Conservation (phyloP, 164 flowering plant genomes). For the Malania oleifera region DNA sequence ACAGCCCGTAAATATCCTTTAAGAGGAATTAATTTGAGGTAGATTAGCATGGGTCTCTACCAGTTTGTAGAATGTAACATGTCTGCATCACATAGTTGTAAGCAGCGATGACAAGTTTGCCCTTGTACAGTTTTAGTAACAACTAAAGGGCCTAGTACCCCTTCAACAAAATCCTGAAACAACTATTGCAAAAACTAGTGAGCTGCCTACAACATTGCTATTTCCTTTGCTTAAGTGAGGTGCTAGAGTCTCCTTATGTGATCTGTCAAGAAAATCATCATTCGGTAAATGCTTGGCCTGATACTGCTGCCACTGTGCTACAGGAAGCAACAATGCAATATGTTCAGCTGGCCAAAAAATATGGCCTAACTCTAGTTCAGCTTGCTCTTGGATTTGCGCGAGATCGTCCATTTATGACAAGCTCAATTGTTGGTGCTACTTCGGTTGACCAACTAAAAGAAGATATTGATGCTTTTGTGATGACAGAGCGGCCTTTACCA, state of each 20-base stretch:
- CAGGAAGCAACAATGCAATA: conserved; percentile 81
- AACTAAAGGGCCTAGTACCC: too few species aligned
- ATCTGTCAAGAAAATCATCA: not conserved
- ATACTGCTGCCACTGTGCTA: conserved; percentile 11
- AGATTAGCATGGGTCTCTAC: too few species aligned
- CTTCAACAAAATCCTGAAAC: too few species aligned
- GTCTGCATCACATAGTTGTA: too few species aligned
- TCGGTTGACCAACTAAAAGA: conserved; percentile 79
- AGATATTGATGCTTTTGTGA: conserved; percentile 70
- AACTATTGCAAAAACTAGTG: too few species aligned
- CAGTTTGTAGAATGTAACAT: too few species aligned
- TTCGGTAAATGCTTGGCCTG: not conserved
- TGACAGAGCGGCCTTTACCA: conserved; percentile 70
- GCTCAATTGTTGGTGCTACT: conserved; percentile 90
- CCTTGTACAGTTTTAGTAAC: too few species aligned
- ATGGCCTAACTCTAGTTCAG: conserved; percentile 68
- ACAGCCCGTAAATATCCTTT: too few species aligned
- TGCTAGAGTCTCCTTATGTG: not conserved
- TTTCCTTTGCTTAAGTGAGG: not conserved
- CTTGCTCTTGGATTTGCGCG: conserved; percentile 82
- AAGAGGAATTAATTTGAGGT: too few species aligned
- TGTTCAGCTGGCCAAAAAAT: conserved; percentile 58
- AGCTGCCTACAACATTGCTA: too few species aligned
- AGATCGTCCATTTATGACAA: conserved; percentile 88
- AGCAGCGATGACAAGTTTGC: too few species aligned